Evolutionary conservation across 352 stramenopile species (phyloP).

Genomic region (Phytophthora nicotianae): DNA sequence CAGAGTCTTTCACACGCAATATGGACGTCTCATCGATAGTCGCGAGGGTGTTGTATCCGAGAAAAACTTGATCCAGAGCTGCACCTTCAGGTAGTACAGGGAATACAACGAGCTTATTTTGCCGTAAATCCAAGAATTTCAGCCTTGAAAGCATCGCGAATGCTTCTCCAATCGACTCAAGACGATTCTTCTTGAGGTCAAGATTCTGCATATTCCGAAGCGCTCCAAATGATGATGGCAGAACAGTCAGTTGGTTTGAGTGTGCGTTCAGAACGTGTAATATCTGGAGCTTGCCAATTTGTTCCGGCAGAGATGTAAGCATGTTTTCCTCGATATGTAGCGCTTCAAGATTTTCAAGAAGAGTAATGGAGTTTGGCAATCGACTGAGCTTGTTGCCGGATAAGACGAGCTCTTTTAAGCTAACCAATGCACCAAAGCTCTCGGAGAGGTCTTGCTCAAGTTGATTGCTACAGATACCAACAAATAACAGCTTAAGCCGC

Average conservation of each 20-base stretch:
- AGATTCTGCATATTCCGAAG: constrained; percentile 67
- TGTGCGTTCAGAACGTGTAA: constrained; percentile 67
- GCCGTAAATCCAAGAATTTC: constrained; percentile 75
- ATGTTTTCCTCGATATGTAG: constrained; percentile 73
- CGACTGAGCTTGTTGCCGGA: constrained; percentile 64
- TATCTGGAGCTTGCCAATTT: constrained; percentile 58
- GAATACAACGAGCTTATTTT: constrained; percentile 73
- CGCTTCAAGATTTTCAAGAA: constrained; percentile 57
- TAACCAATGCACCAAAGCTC: constrained; percentile 47
- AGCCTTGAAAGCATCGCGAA: constrained; percentile 49
- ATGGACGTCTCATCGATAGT: constrained; percentile 65
- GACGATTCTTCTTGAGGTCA: constrained; percentile 79
- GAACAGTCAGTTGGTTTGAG: constrained; percentile 58
- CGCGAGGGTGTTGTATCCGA: constrained; percentile 76
- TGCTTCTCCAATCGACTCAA: constrained; percentile 52
- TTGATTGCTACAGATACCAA: constrained; percentile 50
- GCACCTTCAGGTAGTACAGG: constrained; percentile 62
- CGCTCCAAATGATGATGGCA: constrained; percentile 52
- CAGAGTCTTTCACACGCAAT: constrained; percentile 60
- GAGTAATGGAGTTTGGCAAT: constrained; percentile 56
- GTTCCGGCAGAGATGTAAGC: constrained; percentile 47
- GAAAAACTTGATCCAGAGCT: constrained; percentile 72
- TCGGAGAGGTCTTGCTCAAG: constrained; percentile 61
- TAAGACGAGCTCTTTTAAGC: constrained; percentile 70
- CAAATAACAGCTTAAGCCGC: not conserved